Percentiles rank a stretch among this genome's conserved stretches.
These are phyloP conservation scores for Citrus hindsii DNA, from an alignment of 345 rosid genomes.

Conservation along the genomic window DNA sequence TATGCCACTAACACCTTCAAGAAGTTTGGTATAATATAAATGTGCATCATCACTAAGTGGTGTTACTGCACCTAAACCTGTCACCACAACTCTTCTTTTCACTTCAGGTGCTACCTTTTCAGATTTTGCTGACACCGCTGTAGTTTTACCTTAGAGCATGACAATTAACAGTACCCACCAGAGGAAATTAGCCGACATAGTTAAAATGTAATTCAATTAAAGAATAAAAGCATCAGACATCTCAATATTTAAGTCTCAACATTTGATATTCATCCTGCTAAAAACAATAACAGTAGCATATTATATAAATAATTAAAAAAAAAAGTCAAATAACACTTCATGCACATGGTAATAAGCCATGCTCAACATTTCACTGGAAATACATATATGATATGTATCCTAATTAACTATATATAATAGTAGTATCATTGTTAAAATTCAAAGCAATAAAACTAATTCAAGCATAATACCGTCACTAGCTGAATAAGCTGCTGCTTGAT, in stretches of 20 bases:
- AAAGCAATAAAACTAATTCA: not conserved
- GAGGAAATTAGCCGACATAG: not conserved
- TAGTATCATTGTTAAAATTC: not conserved
- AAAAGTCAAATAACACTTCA: too few species aligned
- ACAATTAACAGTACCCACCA: not conserved
- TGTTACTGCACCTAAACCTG: conserved; percentile 54
- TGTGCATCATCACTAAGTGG: conserved; percentile 50
- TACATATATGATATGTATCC: too few species aligned
- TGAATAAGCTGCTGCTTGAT: too few species aligned
- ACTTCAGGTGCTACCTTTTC: conserved; percentile 26
- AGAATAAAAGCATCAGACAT: too few species aligned
- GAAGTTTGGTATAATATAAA: conserved; percentile 44
- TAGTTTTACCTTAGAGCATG: not conserved
- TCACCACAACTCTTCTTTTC: conserved; percentile 53
- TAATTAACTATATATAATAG: too few species aligned
- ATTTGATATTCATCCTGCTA: too few species aligned
- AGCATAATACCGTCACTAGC: not conserved
- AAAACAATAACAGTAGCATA: too few species aligned
- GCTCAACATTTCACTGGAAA: too few species aligned
- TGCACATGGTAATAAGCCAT: too few species aligned
- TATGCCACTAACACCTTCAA: conserved; percentile 53
- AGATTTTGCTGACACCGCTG: conserved; percentile 44
- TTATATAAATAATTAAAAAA: too few species aligned
- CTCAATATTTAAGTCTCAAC: too few species aligned
- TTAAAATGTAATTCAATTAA: not conserved